Evolutionary conservation across 1,284 basidiomycete genomes (phyloP), one percentile per base, ranked within the genome.

Genomic region (Ceratobasidium sp.): DNA sequence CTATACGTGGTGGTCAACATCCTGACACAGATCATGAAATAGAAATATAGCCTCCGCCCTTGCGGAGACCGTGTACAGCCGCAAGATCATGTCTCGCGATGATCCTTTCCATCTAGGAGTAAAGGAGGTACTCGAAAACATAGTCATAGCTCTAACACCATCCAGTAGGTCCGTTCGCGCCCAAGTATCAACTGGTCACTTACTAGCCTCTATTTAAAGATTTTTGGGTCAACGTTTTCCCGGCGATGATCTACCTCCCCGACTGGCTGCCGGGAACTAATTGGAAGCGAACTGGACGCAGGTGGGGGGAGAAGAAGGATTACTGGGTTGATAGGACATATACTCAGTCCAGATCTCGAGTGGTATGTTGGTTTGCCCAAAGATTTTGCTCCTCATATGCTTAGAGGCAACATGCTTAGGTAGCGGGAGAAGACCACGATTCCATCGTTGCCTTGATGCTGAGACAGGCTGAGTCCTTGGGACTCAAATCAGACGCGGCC

Each of bases 231-330:
- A 77, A 77, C 26, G 44, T 77, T 46, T 55, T 77, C 18, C 75
- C 75, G 4, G 66, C 61, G 53, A 33, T 77, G 49, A 75, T 73
- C n/a, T 51, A 75, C 26, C 28, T 79, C 2, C 78, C 78, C 1
- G 71, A 60, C 13, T 79, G 78, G 78, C 1, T 79, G n/a, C 78
- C 78, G 12, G 78, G 78, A 18, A 46, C 71, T 0, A 60, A 55
- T 49, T 76, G 64, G 64, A 73, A 69, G 42, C 23, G 51, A 0
- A 61, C 12, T 2, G 28, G 67, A 12, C 55, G 23, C 9, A 51
- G 61, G 67, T 79, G 78, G 78, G 5, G 78, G 6, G 9, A 26
- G 12, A 39, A 42, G 26, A 39, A 33, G 13, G 66, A 77, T 9
- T 10, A 44, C 2, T 20, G 58, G 20, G 55, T 49, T 12, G 18